These are phyloP conservation scores for Alloteropsis semialata DNA, from an alignment of 176 grass and related monocot genomes.

Conservation along the genomic window DNA sequence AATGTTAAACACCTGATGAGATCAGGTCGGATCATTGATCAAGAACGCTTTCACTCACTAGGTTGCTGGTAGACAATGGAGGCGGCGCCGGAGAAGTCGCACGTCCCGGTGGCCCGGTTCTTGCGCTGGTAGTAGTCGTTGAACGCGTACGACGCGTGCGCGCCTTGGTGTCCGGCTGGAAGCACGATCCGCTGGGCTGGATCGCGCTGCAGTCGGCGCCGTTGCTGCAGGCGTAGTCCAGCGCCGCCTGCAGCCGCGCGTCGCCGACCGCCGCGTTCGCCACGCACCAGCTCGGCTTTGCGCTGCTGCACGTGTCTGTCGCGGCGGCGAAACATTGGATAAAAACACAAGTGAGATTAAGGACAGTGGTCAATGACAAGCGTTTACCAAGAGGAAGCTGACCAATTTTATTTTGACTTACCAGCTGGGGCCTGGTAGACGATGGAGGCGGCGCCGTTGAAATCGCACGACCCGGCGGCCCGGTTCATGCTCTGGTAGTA, in stretches of 20 bases:
- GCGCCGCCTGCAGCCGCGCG: slow-evolving; percentile 12
- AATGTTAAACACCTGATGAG: too few species aligned
- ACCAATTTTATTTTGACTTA: too few species aligned
- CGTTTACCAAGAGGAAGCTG: too few species aligned
- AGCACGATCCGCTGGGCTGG: slow-evolving; percentile 34
- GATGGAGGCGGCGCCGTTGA: slow-evolving; percentile 21
- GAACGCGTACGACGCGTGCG: slow-evolving; percentile 53
- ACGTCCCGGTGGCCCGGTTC: background rate
- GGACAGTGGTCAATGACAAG: too few species aligned
- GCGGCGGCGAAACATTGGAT: too few species aligned
- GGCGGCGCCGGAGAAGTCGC: slow-evolving; percentile 30
- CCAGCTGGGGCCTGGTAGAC: background rate
- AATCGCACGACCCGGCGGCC: slow-evolving; percentile 30
- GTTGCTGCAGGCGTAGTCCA: slow-evolving; percentile 36
- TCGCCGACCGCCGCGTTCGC: slow-evolving; percentile 24
- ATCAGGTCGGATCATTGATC: too few species aligned
- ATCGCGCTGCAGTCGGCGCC: slow-evolving; percentile 25
- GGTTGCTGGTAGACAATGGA: background rate
- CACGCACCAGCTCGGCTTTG: slow-evolving; percentile 32
- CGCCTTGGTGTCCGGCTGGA: slow-evolving; percentile 37
- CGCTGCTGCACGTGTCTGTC: too few species aligned
- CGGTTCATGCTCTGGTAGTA: slow-evolving; percentile 28
- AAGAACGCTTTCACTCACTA: background rate
- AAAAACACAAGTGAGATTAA: too few species aligned
- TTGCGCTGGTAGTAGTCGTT: slow-evolving; percentile 50